Base-by-base conservation (phyloP, 2,329 filamentous ascomycete species). In the Stagonosporopsis vannaccii region DNA sequence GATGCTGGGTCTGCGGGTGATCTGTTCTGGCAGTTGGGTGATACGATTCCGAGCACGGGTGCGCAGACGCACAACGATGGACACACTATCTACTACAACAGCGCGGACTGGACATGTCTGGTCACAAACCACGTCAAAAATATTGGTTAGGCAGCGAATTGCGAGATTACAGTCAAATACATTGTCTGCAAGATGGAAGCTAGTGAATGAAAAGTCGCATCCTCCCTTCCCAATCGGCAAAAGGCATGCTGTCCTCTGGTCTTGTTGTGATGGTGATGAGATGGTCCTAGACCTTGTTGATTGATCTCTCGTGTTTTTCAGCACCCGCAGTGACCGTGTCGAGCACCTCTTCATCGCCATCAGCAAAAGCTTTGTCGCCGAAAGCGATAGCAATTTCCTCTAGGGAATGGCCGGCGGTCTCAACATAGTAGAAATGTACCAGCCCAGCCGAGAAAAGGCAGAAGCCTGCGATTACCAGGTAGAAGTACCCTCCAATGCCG, bases 11-110 rank as follows among this genome's bases (percentile, higher is more conserved):
- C 84, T 36, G 52, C 46, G 26, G 52, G 46, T 4, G 52, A 56
- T n/a, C 8, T 46, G 76, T 85, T 79, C 70, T 85, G 83, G 83
- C 83, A 85, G 58, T 75, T 61, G 81, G 83, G 0, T 84, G 73
- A 62, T 77, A 75, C 5, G 74, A 74, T 1, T 84, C 79, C 65
- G 82, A 81, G 6, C 84, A 82, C 43, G 81, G 83, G 52, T 8
- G 26, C 32, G 1, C 75, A 77, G 44, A 85, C 85, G 63, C 74
- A 85, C 44, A 73, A 85, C 33, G 83, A 85, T 49, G 83, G 83
- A 0, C 84, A 85, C 63, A 85, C 83, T 1, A 84, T 85, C 48
- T 85, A 78, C 61, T 62, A 85, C 28, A 82, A 85, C 25, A 62
- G 61, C 51, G 55, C 59, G 2, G 63, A 68, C 36, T 61, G 62